phyloP scores from a whole-genome alignment of 2,329 filamentous ascomycete genomes.

The Nannizzia gypsea region DNA sequence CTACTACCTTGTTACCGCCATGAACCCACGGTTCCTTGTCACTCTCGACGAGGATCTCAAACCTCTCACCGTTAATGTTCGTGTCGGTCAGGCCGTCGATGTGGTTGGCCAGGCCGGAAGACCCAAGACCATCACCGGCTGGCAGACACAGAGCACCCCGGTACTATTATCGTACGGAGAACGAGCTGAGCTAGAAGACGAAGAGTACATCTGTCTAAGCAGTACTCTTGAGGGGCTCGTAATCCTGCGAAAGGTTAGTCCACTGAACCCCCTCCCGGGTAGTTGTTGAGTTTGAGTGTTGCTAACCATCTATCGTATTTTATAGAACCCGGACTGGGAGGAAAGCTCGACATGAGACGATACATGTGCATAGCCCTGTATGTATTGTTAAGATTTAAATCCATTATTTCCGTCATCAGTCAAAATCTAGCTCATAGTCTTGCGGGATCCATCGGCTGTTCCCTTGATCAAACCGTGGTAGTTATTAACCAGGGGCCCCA shows the following conservation, averaged over 20 bases:
- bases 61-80: conserved; percentile 87
- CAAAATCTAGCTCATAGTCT: not conserved
- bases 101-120: conserved; percentile 94
- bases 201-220: conserved; percentile 87
- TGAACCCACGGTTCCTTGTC: conserved; percentile 92
- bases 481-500: not conserved
- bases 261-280: not conserved
- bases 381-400: conserved; percentile 4
- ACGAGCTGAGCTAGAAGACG: conserved; percentile 90
- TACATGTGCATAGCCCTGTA: not conserved
- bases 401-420: not conserved
- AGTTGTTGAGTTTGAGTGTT: conserved; percentile 9
- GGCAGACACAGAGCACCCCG: conserved; percentile 99
- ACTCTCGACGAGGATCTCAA: conserved; percentile 91
- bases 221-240: conserved; percentile 88
- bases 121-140: conserved; percentile 97
- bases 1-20: conserved; percentile 92
- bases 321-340: conserved; percentile 37
- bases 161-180: conserved; percentile 91
- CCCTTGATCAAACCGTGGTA: not conserved
- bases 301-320: not conserved
- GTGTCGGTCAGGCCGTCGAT: conserved; percentile 94
- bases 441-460: not conserved
- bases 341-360: conserved; percentile 17
- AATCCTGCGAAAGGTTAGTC: conserved; percentile 84